Base-by-base conservation (phyloP, 1,284 basidiomycete genomes). In the Lignosus rhinocerotis region DNA sequence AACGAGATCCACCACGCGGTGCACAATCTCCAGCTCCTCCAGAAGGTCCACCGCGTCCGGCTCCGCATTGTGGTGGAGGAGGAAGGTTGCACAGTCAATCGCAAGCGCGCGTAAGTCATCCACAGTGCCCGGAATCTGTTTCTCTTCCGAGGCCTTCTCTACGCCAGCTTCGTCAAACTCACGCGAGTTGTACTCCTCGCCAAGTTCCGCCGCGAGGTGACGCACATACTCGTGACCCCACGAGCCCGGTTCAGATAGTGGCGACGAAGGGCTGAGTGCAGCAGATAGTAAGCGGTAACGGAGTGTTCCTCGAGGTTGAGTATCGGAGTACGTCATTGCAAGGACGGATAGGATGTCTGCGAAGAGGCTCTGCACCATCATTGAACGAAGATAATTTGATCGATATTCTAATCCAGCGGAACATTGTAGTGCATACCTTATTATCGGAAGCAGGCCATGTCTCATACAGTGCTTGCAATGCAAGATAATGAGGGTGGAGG, bases 291-390 rank as follows among this genome's bases (percentile, higher is more conserved):
- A 82, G 55, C 94, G 90, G 76, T 96, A 98, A 66, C 87, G 87
- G 31, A 99, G 88, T 1, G 97, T 99, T 57, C 97, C 97, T 53
- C 96, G 85, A 11, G 94, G 87, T 84, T 94, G 78, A 16, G 94
- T 97, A 76, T 99, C 96, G 6, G 96, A 98, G 74, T 99, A 99
- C 17, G 97, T 99, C 97, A 99, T 99, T n/a, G 96, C 97, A 50
- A 99, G 88, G 3, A 99, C 97, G 30, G 96, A 98, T 33, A 99
- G 84, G 62, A 99, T 98, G 66, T 98, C 96, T n/a, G 96, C 95
- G 69, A 99, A 96, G 34, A 98, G 85, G 64, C 92, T 89, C 91
- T 96, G 68, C 19, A 10, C n/a, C 11, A 30, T 11, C n/a, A 12
- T 10, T 12, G 0, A 45, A 10, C 3, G 41, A 19, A 7, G 6